Evolutionary conservation across 805 yeast species (phyloP).

Genomic region (Yarrowia osloensis): DNA sequence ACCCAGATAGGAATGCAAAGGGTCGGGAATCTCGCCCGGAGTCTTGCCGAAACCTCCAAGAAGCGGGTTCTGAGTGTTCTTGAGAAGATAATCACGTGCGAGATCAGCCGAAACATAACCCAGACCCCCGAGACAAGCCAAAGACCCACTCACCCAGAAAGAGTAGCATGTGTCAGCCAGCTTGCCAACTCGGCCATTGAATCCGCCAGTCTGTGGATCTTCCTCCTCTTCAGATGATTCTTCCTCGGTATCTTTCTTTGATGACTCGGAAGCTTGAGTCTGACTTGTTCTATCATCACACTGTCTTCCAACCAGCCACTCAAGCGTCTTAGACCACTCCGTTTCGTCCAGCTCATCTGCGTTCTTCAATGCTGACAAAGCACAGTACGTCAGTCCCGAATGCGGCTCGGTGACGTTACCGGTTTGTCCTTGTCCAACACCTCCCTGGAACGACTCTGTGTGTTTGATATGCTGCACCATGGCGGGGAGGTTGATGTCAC

Average conservation of each 20-base stretch:
- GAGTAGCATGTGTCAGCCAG: conserved; percentile 84
- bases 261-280: too few species aligned
- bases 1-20: conserved; percentile 61
- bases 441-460: conserved; percentile 60
- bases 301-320: conserved; percentile 14
- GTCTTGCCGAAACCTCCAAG: conserved; percentile 80
- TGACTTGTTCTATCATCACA: not conserved
- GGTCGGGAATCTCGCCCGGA: conserved; percentile 58
- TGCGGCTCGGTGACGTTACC: conserved; percentile 62
- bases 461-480: conserved; percentile 47
- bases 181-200: conserved; percentile 86
- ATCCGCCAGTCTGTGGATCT: conserved; percentile 56
- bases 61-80: conserved; percentile 58
- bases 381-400: conserved; percentile 87
- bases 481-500: conserved; percentile 42
- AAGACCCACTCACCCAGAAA: conserved; percentile 75
- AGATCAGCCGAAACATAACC: conserved; percentile 44
- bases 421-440: conserved; percentile 55
- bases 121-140: conserved; percentile 48
- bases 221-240: not conserved
- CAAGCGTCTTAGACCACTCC: not conserved
- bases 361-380: conserved; percentile 56
- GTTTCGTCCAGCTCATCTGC: not conserved
- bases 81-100: conserved; percentile 51
- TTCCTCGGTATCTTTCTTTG: not conserved